Evolutionary conservation across 2,329 filamentous ascomycete species (phyloP), one percentile per base, ranked within the genome.

Genomic region (Trichophyton mentagrophytes): DNA sequence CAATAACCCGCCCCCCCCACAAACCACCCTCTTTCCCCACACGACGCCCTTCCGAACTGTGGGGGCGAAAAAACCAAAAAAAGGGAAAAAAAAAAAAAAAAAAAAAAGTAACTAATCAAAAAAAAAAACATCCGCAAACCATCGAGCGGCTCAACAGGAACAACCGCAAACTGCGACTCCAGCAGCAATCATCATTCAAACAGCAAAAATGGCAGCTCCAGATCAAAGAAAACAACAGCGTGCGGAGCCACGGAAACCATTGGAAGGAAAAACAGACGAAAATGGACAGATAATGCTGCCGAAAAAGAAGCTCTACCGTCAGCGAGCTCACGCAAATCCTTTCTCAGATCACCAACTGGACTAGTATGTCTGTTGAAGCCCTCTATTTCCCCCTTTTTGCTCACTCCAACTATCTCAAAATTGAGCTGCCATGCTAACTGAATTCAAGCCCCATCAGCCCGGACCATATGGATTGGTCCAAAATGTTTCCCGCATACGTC

Each of bases 241-340:
- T 65, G 81, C 84, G 61, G 80, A 81, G 62, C 88, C 87, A 70
- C 84, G 82, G 67, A 79, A 79, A 60, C 25, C 46, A 60, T 75
- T 78, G 59, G 79, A 79, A 58, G 61, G 67, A 58, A 63, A 68
- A 61, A 63, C 64, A 61, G 55, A 63, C 64, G 53, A 66, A 15
- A 17, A 55, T 55, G 51, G 51, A 17, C 51, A 55, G 60, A 38
- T 66, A 64, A 67, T 71, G 57, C 76, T 96, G 68, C 93, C 93
- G 8, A 87, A 89, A 75, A 99, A 99, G 80, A 92, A 88, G 77
- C 96, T 93, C 77, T 99, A 96, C 74, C 85, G 93, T 61, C 93
- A 99, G 75, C 84, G 93, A 73, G 93, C 93, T 42, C 93, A 99
- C 77, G 93, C 93, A 64, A 99, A 99, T 77, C 91, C 92, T 5